These are phyloP conservation scores for Aspergillus luchuensis DNA, from an alignment of 2,329 filamentous ascomycete species.

Conservation along the genomic window DNA sequence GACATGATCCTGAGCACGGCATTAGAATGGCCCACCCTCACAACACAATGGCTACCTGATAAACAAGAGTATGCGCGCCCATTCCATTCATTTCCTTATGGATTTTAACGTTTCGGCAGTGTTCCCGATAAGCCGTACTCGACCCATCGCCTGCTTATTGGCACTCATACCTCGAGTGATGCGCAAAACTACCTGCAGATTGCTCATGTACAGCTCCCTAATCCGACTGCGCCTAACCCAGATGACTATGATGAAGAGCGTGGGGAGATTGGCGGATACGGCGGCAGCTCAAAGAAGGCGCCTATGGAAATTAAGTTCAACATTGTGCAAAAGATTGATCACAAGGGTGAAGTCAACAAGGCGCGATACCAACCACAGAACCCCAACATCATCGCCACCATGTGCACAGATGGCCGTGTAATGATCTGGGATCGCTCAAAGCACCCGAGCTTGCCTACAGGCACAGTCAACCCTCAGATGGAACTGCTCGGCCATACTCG, in stretches of 20 bases:
- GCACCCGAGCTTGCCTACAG: constrained; percentile 76
- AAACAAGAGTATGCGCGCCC: constrained; percentile 66
- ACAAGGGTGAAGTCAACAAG: constrained; percentile 97
- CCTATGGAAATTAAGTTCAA: constrained; percentile 77
- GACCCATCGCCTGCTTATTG: constrained; percentile 85
- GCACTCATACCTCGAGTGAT: constrained; percentile 88
- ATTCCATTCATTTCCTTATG: background rate
- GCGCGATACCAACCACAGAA: constrained; percentile 97
- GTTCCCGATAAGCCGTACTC: constrained; percentile 83
- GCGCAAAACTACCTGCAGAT: constrained; percentile 92
- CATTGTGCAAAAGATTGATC: constrained; percentile 93
- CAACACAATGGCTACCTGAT: constrained; percentile 97
- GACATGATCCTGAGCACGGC: constrained; percentile 96
- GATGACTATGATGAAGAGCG: constrained; percentile 88
- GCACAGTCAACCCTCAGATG: constrained; percentile 76
- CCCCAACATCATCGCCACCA: constrained; percentile 91
- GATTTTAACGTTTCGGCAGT: constrained; percentile 36
- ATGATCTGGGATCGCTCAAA: constrained; percentile 96
- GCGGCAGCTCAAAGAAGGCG: constrained; percentile 68
- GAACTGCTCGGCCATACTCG: constrained; percentile 80
- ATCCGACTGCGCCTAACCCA: constrained; percentile 68
- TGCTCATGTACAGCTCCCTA: constrained; percentile 89
- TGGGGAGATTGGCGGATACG: constrained; percentile 92
- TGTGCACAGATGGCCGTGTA: constrained; percentile 83
- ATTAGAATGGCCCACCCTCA: constrained; percentile 94